A percentile compares a stretch with the other conserved stretches of the same genome.
Evolutionary conservation across 805 yeast genomes (phyloP).

Genomic region (Candida railenensis): DNA sequence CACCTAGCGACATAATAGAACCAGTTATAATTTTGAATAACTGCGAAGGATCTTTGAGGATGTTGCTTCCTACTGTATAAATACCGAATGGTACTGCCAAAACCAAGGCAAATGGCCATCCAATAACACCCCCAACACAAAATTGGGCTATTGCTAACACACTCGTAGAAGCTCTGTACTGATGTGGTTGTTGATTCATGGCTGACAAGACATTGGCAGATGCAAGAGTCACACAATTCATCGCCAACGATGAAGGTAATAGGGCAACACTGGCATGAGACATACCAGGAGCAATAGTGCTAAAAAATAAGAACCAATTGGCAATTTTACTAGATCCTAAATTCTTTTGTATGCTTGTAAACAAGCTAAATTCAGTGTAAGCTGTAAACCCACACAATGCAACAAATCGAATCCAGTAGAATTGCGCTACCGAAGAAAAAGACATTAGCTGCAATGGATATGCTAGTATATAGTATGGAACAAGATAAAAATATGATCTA

Average conservation of each 20-base stretch:
- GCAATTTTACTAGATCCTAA: constrained; percentile 40
- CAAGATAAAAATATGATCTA: constrained; percentile 77
- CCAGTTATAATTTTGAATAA: constrained; percentile 2
- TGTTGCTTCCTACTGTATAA: constrained; percentile 20
- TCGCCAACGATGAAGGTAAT: constrained; percentile 77
- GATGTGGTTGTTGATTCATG: constrained; percentile 5
- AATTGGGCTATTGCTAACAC: constrained; percentile 41
- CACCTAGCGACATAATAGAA: constrained; percentile 11
- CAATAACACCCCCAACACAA: constrained; percentile 71
- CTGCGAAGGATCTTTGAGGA: constrained; percentile 6
- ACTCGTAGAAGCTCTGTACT: constrained; percentile 10
- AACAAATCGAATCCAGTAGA: constrained; percentile 53
- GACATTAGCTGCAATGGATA: constrained; percentile 7
- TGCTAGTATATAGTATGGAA: constrained; percentile 43
- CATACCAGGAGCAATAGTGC: constrained; percentile 74
- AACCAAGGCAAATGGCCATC: constrained; percentile 87
- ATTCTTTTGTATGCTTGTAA: constrained; percentile 34
- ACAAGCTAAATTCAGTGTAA: constrained; percentile 54
- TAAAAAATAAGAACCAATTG: constrained; percentile 61
- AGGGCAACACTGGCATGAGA: constrained; percentile 85
- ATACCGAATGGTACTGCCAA: constrained; percentile 60
- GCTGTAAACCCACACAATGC: constrained; percentile 37
- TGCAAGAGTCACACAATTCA: constrained; percentile 46
- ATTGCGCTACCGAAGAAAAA: constrained; percentile 31
- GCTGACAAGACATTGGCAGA: constrained; percentile 34